phyloP scores from a whole-genome alignment of 1,284 basidiomycete genomes.

The Cutaneotrichosporon curvatum region DNA sequence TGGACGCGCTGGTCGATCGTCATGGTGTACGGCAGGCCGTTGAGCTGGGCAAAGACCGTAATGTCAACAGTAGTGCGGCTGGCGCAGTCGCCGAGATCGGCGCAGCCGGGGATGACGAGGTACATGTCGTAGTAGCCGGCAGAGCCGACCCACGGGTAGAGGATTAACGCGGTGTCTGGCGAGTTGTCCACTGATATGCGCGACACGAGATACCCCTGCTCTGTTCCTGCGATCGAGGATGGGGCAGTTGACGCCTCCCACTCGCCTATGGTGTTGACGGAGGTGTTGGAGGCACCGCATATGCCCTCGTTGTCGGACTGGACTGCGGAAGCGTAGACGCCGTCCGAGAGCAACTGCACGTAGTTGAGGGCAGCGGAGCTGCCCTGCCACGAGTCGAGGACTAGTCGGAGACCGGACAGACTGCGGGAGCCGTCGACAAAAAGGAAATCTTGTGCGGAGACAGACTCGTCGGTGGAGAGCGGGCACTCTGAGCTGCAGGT shows the following conservation, averaged over 20 bases:
- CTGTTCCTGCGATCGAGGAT: slow-evolving; percentile 71
- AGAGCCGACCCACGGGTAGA: slow-evolving; percentile 81
- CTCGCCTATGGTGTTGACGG: slow-evolving; percentile 55
- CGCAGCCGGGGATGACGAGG: slow-evolving; percentile 80
- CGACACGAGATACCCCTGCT: slow-evolving; percentile 65
- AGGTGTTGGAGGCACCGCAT: slow-evolving; percentile 9
- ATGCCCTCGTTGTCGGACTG: slow-evolving; percentile 49
- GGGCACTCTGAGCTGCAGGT: slow-evolving; percentile 68
- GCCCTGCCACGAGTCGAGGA: slow-evolving; percentile 69
- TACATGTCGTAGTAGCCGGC: slow-evolving; percentile 79
- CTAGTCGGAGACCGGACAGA: slow-evolving; percentile 64
- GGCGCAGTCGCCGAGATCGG: slow-evolving; percentile 67
- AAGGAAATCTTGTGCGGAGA: slow-evolving; percentile 59
- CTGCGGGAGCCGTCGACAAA: slow-evolving; percentile 60
- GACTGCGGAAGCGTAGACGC: slow-evolving; percentile 43
- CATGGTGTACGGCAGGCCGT: slow-evolving; percentile 58
- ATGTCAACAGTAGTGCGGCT: slow-evolving; percentile 74
- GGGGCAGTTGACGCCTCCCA: slow-evolving; percentile 61
- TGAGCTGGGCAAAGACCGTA: slow-evolving; percentile 69
- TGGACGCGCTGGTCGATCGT: slow-evolving; percentile 68
- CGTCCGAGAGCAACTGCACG: slow-evolving; percentile 81
- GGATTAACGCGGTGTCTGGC: slow-evolving; percentile 69
- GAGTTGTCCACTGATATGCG: slow-evolving; percentile 55
- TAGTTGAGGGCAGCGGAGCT: slow-evolving; percentile 74
- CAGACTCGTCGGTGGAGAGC: slow-evolving; percentile 60